phyloP scores from a whole-genome alignment of 2,329 filamentous ascomycete genomes.

The Geosmithia putterillii region DNA sequence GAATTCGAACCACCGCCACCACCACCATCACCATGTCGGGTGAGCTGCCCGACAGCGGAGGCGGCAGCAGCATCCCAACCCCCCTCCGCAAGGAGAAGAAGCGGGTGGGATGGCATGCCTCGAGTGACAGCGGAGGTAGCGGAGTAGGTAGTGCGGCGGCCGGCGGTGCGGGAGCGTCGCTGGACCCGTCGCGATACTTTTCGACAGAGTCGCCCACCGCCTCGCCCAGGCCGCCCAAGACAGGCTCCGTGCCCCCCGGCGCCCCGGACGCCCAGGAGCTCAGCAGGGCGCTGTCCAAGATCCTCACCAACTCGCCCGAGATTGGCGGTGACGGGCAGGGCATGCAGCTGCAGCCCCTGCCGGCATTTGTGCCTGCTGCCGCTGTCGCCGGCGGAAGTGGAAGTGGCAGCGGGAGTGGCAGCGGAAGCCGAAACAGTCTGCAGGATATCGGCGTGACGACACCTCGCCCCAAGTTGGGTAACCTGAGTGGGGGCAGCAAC shows the following conservation, averaged over 20 bases:
- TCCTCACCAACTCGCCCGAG: constrained; percentile 12
- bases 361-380: neutral
- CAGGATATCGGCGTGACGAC: no score
- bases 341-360: neutral
- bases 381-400: no score
- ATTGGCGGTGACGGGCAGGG: neutral
- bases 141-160: no score
- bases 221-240: constrained; percentile 10
- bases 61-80: constrained; percentile 13
- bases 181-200: constrained; percentile 2
- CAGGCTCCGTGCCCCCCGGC: constrained; percentile 8
- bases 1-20: neutral
- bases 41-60: constrained; percentile 9
- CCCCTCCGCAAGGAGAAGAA: constrained; percentile 25
- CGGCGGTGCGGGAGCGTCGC: no score
- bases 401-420: constrained; percentile 7
- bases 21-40: constrained; percentile 2
- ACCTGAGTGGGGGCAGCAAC: no score
- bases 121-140: constrained; percentile 10
- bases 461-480: neutral
- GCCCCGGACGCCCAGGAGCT: constrained; percentile 25
- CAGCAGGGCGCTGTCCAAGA: constrained; percentile 22
- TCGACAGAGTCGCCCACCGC: constrained; percentile 11
- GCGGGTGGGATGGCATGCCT: constrained; percentile 23
- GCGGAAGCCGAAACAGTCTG: neutral